These are phyloP conservation scores for Podosphaera leucotricha DNA, from an alignment of 2,329 filamentous ascomycete genomes.

Conservation along the genomic window DNA sequence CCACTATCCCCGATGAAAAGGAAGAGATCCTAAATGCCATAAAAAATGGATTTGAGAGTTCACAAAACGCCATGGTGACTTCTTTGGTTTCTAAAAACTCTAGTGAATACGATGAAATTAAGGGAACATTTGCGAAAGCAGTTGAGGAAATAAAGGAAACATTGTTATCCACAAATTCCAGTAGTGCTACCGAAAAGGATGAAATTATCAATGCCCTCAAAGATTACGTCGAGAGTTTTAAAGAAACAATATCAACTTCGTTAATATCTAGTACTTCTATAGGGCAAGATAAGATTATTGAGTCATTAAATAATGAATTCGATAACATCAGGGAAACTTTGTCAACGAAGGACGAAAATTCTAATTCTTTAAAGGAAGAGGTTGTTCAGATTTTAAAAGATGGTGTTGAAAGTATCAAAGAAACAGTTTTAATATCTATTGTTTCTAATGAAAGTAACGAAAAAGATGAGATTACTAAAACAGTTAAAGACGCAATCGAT, in stretches of 20 bases:
- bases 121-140: slow-evolving; percentile 31
- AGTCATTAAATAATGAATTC: slow-evolving; percentile 62
- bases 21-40: slow-evolving; percentile 76
- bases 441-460: neutral
- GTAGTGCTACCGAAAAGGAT: slow-evolving; percentile 27
- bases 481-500: slow-evolving; percentile 40
- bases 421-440: slow-evolving; percentile 16
- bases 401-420: slow-evolving; percentile 17
- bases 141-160: slow-evolving; percentile 36
- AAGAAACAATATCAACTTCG: slow-evolving; percentile 27
- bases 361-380: slow-evolving; percentile 13
- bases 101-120: slow-evolving; percentile 26
- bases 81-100: slow-evolving; percentile 25
- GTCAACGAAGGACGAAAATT: slow-evolving; percentile 15
- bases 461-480: neutral
- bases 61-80: slow-evolving; percentile 36
- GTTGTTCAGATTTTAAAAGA: neutral
- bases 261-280: slow-evolving; percentile 17
- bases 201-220: slow-evolving; percentile 52
- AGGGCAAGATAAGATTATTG: slow-evolving; percentile 58
- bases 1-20: slow-evolving; percentile 41
- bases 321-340: slow-evolving; percentile 36
- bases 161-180: slow-evolving; percentile 22
- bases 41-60: slow-evolving; percentile 60
- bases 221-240: slow-evolving; percentile 41